Base-by-base conservation (phyloP, 2,329 filamentous ascomycete genomes). In the Xylariales sp. region DNA sequence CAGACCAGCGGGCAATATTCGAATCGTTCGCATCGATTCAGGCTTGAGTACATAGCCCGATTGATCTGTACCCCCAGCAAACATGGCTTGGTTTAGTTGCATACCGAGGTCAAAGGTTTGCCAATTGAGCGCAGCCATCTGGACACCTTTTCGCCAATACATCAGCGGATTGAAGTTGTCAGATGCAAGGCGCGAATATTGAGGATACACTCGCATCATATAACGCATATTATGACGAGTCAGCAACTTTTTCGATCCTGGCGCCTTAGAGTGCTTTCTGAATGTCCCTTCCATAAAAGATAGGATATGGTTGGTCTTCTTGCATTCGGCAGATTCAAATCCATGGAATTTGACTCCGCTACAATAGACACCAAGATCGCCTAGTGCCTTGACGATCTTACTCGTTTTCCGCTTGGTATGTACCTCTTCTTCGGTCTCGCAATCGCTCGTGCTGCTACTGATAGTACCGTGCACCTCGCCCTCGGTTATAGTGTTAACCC, bases 121-220 rank as follows among this genome's bases (percentile, higher is more conserved):
- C 95, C 96, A 98, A 81, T 99, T 99, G 70, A 98, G 85, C 0
- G 96, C 96, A 14, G 92, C 94, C 95, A 99, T 98, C 81, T 99
- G 96, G 18, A 97, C 96, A 39, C 96, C 96, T 50, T 93, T 90
- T 59, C 95, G 90, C 96, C 96, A 99, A 78, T 96, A 97, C 69
- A 91, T 90, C 71, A 97, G 87, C 0, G 96, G 96, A 75, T 97
- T 94, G 76, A 97, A 98, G 81, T 99, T 99, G 74, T 91, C 93
- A 0, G 96, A 98, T 41, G 89, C 89, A 64, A 98, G 85, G 34
- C 96, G 91, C 73, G 89, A 90, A 45, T 89, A 90, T 62, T 93
- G 92, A 6, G 96, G 96, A 77, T 99, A 99, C 9, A 98, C 94
- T 50, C 96, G 91, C 88, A 97, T 97, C 76, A 97, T 83, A 78